Evolutionary conservation across 345 rosid genomes (phyloP).

Genomic region (Acer yangbiense): DNA sequence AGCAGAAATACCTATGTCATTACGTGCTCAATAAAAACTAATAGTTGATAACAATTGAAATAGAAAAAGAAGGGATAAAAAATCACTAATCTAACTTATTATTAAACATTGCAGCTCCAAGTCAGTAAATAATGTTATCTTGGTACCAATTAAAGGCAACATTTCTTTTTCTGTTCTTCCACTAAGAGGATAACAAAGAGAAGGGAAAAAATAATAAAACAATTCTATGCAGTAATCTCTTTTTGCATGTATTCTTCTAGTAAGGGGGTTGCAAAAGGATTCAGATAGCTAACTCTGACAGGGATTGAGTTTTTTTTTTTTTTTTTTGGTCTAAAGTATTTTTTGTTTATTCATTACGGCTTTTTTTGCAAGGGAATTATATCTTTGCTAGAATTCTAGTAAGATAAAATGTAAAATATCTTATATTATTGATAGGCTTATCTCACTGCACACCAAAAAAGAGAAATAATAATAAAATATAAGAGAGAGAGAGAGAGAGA

Average conservation of each 20-base stretch:
- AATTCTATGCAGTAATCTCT: neutral
- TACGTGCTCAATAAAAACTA: neutral
- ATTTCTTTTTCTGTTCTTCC: too few species aligned
- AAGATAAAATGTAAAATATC: neutral
- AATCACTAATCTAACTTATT: neutral
- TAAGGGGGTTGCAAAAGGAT: neutral
- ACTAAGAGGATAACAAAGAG: too few species aligned
- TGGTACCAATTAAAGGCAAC: too few species aligned
- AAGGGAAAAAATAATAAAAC: too few species aligned
- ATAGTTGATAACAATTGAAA: neutral
- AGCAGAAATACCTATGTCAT: neutral
- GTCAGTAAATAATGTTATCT: neutral
- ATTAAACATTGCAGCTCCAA: neutral
- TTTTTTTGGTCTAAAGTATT: too few species aligned
- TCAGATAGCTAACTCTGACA: neutral
- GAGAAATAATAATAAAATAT: too few species aligned
- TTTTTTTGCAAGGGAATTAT: neutral
- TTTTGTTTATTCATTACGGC: too few species aligned
- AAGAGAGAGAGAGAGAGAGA: too few species aligned
- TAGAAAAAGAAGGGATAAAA: neutral
- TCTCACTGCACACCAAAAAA: neutral
- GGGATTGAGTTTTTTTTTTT: neutral
- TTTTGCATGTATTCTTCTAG: neutral
- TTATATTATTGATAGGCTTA: neutral
- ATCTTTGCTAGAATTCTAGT: constrained; percentile 7